These are phyloP conservation scores for Neurospora sp. DNA, from an alignment of 495 filamentous ascomycete species.

Conservation along the genomic window DNA sequence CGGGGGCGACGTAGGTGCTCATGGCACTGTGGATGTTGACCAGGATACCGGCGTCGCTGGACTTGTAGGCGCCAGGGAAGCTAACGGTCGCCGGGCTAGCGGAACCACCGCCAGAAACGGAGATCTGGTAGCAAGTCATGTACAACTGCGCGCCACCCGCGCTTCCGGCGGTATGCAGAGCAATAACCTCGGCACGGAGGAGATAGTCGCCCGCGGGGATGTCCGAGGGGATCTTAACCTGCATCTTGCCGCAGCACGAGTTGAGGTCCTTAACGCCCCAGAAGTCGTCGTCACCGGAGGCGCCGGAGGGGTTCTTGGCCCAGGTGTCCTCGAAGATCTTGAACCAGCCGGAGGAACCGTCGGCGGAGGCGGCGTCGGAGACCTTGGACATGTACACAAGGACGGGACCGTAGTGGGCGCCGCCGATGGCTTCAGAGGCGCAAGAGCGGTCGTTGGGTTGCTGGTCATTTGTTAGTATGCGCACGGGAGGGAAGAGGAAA, in stretches of 20 bases:
- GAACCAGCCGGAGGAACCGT: constrained; percentile 38
- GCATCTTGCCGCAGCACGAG: constrained; percentile 41
- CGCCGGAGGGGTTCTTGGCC: constrained; percentile 25
- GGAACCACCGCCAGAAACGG: constrained; percentile 19
- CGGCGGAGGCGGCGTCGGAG: constrained; percentile 35
- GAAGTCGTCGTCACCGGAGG: constrained; percentile 32
- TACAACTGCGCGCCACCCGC: constrained; percentile 40
- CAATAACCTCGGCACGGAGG: constrained; percentile 43
- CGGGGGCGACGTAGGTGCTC: constrained; percentile 27
- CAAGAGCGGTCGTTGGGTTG: constrained; percentile 35
- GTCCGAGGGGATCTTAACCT: constrained; percentile 37
- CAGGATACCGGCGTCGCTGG: constrained; percentile 38
- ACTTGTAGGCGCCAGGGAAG: constrained; percentile 40
- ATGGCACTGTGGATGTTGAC: constrained; percentile 37
- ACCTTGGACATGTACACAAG: constrained; percentile 46
- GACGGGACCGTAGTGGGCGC: constrained; percentile 38
- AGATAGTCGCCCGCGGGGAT: constrained; percentile 42
- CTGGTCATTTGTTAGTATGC: constrained; percentile 19
- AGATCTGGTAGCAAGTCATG: constrained; percentile 41
- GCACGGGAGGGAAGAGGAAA: neutral
- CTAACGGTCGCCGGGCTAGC: constrained; percentile 28
- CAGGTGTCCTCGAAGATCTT: constrained; percentile 43
- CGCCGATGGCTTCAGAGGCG: constrained; percentile 37
- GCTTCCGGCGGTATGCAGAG: constrained; percentile 34
- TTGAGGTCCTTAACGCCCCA: constrained; percentile 46